Evolutionary conservation across 768 basidiomycete genomes (phyloP), one percentile per base, ranked within the genome.

Genomic region (Gloeostereum incarnatum): DNA sequence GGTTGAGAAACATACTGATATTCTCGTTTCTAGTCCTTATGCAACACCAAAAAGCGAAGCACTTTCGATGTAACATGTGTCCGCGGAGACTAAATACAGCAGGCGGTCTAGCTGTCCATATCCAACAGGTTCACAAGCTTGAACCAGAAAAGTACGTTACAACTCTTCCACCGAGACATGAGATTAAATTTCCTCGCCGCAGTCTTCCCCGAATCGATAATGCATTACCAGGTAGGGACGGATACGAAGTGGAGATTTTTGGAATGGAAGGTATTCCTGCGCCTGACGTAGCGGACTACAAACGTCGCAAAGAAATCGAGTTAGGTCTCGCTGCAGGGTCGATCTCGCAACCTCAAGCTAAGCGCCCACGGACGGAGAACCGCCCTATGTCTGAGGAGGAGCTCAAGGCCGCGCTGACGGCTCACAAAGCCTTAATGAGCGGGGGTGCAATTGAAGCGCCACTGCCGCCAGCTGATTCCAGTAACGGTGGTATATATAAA

Each of bases 21-120:
- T 16, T 18, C 14, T 16, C 32, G 17, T 33, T 25, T 41, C 6
- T 51, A 92, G 96, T 99, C 48, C 75, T 99, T 45, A 90, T 98
- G 79, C 92, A 96, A 61, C 94, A 99, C 61, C 94, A 99, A 56
- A 98, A 98, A 63, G 94, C 96, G 9, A 99, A 99, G 60, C 94
- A 98, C 56, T 99, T 98, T 72, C 96, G 96, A 59, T 98, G 96
- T 53, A 79, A 81, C 43, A 79, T 94, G 73, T 98, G 94, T 56
- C 94, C 96, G 14, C 71, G 96, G 43, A 77, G 92, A 47, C 65
- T 99, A 45, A 98, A 99, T 54, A 97, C 94, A 2, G 96, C 96
- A 3, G 96, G 96, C 49, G 96, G 96, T 58, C 67, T 99, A 20
- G 93, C 92, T 5, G 96, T 98, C 3, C 96, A 99, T 55, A 88